Conservation (phyloP, 495 filamentous ascomycete genomes). For the Articulospora tetracladia region DNA sequence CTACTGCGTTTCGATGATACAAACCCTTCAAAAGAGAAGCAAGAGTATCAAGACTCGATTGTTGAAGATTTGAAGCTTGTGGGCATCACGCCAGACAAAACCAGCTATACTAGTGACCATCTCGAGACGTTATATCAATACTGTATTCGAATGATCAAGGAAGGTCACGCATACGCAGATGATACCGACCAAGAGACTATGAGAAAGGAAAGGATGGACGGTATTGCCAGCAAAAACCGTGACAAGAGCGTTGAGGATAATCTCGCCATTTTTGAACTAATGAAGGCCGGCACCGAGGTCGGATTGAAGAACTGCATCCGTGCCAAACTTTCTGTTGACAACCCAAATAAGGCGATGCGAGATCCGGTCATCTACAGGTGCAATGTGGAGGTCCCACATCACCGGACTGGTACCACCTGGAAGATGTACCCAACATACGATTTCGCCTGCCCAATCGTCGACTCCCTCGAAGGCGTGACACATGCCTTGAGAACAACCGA, state of each 20-base stretch:
- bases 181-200: conserved; percentile 70
- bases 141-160: conserved; percentile 66
- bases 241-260: conserved; percentile 65
- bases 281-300: conserved; percentile 66
- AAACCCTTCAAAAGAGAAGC: conserved; percentile 77
- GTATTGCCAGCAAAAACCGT: conserved; percentile 63
- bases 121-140: conserved; percentile 70
- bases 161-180: conserved; percentile 75
- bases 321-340: conserved; percentile 75
- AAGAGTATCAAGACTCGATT: conserved; percentile 75
- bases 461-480: conserved; percentile 87
- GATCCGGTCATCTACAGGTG: conserved; percentile 86
- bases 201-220: conserved; percentile 63
- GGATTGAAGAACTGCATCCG: conserved; percentile 71
- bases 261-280: conserved; percentile 67
- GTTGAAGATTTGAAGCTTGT: conserved; percentile 69
- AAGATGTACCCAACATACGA: conserved; percentile 97
- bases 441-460: conserved; percentile 88
- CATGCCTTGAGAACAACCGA: conserved; percentile 95
- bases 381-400: conserved; percentile 63
- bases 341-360: conserved; percentile 71
- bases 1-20: conserved; percentile 80
- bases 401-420: conserved; percentile 85
- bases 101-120: conserved; percentile 71
- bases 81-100: conserved; percentile 70